Base-by-base conservation (phyloP, 306 rosid genomes). In the Quercus bicolor region DNA sequence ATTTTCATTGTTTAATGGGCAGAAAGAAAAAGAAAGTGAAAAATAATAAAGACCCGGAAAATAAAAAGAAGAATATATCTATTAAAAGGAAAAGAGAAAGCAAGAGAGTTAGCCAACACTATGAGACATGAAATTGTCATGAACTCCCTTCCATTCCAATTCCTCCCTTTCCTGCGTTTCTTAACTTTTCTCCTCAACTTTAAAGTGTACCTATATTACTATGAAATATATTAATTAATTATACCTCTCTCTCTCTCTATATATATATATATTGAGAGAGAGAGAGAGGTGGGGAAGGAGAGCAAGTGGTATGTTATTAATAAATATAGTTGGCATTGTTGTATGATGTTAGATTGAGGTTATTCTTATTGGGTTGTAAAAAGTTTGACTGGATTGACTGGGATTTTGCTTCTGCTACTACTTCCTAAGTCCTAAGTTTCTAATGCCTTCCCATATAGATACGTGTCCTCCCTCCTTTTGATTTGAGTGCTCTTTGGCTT, bases 1-100 rank as follows among this genome's bases (percentile, higher is more conserved):
- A 95, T 96, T 96, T 90, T 91, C 97, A 85, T 86, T 87, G 88
- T 95, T 95, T 84, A 89, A 89, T 90, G 90, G 90, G 87, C 91
- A 85, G 85, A 84, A 86, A 84, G 82, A 76, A 79, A 75, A 78
- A 75, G 73, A 24, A 57, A 60, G 70, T 8, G 54, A 43, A 7
- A 10, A 77, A 71, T 61, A 34, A 0, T 62, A 59, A 60, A 54
- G 55, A 18, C 18, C 15, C 43, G 26, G 56, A 54, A 10, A 53
- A 40, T 5, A 56, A 48, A 43, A 19, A 26, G 71, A 75, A n/a
- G 45, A 23, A 21, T 71, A 57, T 53, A 33, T 83, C 37, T 18
- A 15, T 20, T 13, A 15, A 53, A 69, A 64, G 6, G 10, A 7
- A 40, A 69, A 34, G 65, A 60, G 34, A 72, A 48, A 73, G 14